These are phyloP conservation scores for Marasmius fiardii DNA, from an alignment of 1,284 basidiomycete species.

Conservation along the genomic window DNA sequence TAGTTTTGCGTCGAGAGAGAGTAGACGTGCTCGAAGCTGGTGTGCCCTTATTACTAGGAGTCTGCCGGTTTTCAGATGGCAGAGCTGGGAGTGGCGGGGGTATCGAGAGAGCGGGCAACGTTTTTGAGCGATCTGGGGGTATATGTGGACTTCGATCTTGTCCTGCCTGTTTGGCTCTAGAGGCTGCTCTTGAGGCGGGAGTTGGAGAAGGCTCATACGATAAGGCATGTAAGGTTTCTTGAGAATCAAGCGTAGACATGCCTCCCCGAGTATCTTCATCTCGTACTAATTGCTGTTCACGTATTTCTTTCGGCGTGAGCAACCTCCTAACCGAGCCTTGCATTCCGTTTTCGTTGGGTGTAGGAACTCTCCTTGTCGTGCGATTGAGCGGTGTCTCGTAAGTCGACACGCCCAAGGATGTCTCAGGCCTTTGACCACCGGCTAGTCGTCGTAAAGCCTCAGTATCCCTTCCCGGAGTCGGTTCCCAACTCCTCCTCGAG, in stretches of 20 bases:
- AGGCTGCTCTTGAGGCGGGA: constrained; percentile 40
- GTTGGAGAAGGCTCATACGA: constrained; percentile 64
- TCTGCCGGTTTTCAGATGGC: constrained; percentile 48
- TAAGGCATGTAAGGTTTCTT: constrained; percentile 35
- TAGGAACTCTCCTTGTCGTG: background rate
- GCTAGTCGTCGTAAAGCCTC: background rate
- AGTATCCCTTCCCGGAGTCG: background rate
- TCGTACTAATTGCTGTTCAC: constrained; percentile 31
- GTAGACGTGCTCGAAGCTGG: constrained; percentile 5
- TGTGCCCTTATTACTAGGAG: constrained; percentile 17
- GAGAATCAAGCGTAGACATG: constrained; percentile 38
- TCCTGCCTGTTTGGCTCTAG: constrained; percentile 7
- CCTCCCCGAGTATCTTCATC: constrained; percentile 10
- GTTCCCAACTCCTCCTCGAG: constrained; percentile 54
- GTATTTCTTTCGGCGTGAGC: constrained; percentile 50
- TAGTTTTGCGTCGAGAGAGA: constrained; percentile 36
- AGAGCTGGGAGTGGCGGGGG: constrained; percentile 57
- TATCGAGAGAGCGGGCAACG: constrained; percentile 45
- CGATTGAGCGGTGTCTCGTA: background rate
- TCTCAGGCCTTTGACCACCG: constrained; percentile 26
- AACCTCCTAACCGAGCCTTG: constrained; percentile 20
- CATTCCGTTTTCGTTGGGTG: background rate
- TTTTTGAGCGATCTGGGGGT: constrained; percentile 32
- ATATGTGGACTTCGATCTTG: constrained; percentile 6
- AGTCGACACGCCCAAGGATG: background rate